Evolutionary conservation across 805 yeast species (phyloP).

Genomic region (Teunomyces pallodes): DNA sequence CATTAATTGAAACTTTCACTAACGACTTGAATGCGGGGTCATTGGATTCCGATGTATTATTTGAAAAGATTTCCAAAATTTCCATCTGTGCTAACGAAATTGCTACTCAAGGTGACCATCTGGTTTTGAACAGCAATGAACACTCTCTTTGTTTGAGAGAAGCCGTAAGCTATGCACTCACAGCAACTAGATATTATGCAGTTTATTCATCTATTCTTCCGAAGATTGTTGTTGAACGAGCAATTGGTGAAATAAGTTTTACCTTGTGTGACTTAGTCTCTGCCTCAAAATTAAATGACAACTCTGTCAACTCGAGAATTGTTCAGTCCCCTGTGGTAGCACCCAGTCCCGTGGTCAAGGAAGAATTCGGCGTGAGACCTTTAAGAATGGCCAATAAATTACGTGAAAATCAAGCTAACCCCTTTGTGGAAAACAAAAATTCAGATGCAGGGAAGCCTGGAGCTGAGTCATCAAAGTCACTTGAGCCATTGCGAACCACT

Average conservation of each 20-base stretch:
- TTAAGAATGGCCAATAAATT: constrained; percentile 63
- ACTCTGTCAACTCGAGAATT: constrained; percentile 8
- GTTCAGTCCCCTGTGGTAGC: constrained; percentile 5
- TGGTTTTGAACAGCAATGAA: constrained; percentile 28
- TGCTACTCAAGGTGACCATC: constrained; percentile 31
- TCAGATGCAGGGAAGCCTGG: background rate
- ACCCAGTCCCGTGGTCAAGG: constrained; percentile 9
- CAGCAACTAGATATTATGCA: constrained; percentile 73
- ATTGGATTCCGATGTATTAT: constrained; percentile 39
- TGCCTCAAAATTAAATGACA: constrained; percentile 43
- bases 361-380: constrained; percentile 55
- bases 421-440: background rate
- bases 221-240: constrained; percentile 64
- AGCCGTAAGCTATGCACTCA: constrained; percentile 69
- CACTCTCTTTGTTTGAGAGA: constrained; percentile 54
- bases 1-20: constrained; percentile 47
- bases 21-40: constrained; percentile 25
- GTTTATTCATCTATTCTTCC: constrained; percentile 67
- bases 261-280: constrained; percentile 61
- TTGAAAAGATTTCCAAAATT: constrained; percentile 50
- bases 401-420: constrained; percentile 16
- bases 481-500: background rate
- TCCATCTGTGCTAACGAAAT: constrained; percentile 46
- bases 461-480: background rate
- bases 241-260: constrained; percentile 71